phyloP scores from a whole-genome alignment of 2,329 filamentous ascomycete genomes.

The Tolypocladium endophyticum region DNA sequence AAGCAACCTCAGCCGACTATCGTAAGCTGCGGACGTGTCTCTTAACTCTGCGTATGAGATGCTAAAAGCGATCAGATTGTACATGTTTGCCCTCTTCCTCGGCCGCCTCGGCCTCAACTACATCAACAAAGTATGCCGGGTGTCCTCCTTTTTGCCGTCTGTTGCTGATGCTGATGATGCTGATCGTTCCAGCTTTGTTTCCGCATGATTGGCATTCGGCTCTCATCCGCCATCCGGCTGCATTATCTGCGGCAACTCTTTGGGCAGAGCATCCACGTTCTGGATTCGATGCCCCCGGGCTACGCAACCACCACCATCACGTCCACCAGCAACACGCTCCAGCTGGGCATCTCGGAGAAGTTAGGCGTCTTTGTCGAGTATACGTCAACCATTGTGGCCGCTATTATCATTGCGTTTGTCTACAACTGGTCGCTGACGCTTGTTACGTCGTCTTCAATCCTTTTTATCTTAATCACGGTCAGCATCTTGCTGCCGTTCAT shows the following conservation, averaged over 20 bases:
- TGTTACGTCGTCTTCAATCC: slow-evolving; percentile 43
- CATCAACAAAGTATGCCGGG: slow-evolving; percentile 35
- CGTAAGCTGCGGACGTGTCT: slow-evolving; percentile 19
- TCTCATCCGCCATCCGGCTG: slow-evolving; percentile 51
- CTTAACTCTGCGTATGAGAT: not conserved
- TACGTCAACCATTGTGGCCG: slow-evolving; percentile 37
- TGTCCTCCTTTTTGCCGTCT: not conserved
- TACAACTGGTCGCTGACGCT: slow-evolving; percentile 50
- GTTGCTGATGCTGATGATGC: not conserved
- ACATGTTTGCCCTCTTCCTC: slow-evolving; percentile 61
- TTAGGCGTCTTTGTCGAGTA: slow-evolving; percentile 49
- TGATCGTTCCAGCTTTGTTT: slow-evolving; percentile 37
- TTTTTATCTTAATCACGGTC: slow-evolving; percentile 43
- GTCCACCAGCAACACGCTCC: slow-evolving; percentile 51
- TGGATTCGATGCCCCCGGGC: slow-evolving; percentile 55
- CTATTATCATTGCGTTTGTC: slow-evolving; percentile 44
- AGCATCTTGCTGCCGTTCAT: slow-evolving; percentile 42
- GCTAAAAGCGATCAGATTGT: slow-evolving; percentile 34
- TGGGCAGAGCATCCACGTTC: slow-evolving; percentile 53
- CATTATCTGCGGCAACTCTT: slow-evolving; percentile 56
- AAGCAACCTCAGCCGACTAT: slow-evolving; percentile 29
- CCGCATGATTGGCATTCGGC: slow-evolving; percentile 50
- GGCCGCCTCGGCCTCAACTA: slow-evolving; percentile 55
- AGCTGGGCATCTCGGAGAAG: slow-evolving; percentile 55
- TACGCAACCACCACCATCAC: slow-evolving; percentile 54